Evolutionary conservation across 2,329 filamentous ascomycete genomes (phyloP).

Genomic region (Claviceps sorghi): DNA sequence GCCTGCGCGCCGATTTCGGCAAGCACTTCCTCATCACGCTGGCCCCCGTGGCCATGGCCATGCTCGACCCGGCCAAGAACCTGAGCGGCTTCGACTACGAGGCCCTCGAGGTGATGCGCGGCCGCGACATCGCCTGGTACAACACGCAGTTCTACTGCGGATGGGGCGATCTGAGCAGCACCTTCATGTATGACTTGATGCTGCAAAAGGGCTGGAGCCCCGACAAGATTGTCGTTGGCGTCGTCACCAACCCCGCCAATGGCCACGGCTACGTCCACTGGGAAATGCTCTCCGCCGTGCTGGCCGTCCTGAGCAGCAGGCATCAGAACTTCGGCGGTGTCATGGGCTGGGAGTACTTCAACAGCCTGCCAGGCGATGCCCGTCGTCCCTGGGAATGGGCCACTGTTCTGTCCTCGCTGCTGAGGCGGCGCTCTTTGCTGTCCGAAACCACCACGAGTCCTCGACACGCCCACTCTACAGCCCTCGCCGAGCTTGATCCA

Average conservation of each 20-base stretch:
- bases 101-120: conserved; percentile 53
- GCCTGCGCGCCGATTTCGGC: conserved; percentile 55
- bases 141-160: conserved; percentile 91
- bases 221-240: conserved; percentile 60
- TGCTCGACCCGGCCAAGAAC: conserved; percentile 40
- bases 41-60: conserved; percentile 65
- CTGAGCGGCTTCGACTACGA: conserved; percentile 74
- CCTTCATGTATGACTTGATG: conserved; percentile 35
- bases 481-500: conserved; percentile 10
- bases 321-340: conserved; percentile 69
- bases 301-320: conserved; percentile 25
- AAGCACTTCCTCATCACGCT: conserved; percentile 60
- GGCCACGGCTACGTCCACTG: conserved; percentile 40
- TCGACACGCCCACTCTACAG: background rate
- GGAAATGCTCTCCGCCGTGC: conserved; percentile 30
- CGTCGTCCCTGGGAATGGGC: conserved; percentile 67
- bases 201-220: conserved; percentile 54
- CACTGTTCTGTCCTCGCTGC: conserved; percentile 41
- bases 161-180: conserved; percentile 48
- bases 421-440: conserved; percentile 18
- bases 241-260: conserved; percentile 66
- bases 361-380: conserved; percentile 51
- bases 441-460: background rate
- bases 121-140: conserved; percentile 63
- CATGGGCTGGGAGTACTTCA: conserved; percentile 95